A percentile compares a stretch with the other conserved stretches of the same genome.
These are phyloP conservation scores for Cyanophora paradoxa DNA, from an alignment of 78 protist species.

Conservation along the genomic window DNA sequence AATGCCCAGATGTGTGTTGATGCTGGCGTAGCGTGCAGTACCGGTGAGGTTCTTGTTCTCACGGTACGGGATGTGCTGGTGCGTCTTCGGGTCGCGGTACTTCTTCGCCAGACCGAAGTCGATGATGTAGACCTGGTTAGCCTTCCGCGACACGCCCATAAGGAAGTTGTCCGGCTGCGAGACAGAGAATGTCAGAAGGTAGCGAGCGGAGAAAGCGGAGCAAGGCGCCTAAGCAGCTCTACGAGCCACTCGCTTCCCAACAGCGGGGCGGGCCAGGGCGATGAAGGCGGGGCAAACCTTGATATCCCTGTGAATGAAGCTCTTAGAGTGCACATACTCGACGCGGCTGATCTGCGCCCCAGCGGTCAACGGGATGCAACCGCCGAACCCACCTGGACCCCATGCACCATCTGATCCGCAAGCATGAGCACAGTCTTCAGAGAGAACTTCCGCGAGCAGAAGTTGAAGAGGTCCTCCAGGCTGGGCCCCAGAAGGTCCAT, in stretches of 20 bases:
- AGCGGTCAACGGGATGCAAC: neutral
- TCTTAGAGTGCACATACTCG: conserved; percentile 67
- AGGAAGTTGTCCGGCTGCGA: conserved; percentile 95
- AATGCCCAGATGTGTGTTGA: conserved; percentile 89
- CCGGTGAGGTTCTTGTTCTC: conserved; percentile 94
- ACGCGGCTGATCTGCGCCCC: conserved; percentile 15
- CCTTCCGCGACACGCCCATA: conserved; percentile 79
- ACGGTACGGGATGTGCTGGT: conserved; percentile 90
- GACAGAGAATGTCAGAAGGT: neutral
- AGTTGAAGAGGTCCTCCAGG: conserved; percentile 92
- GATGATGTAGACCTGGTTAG: conserved; percentile 50
- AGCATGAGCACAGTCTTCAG: conserved; percentile 84
- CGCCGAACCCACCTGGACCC: neutral
- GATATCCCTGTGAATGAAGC: conserved; percentile 90
- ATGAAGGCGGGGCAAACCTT: too few species aligned
- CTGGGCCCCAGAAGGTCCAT: conserved; percentile 96
- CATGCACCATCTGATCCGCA: conserved; percentile 87
- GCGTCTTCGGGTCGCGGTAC: conserved; percentile 84
- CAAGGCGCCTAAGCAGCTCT: too few species aligned
- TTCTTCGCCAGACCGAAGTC: conserved; percentile 97
- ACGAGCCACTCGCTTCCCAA: too few species aligned
- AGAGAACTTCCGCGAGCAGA: conserved; percentile 74
- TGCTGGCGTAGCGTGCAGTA: conserved; percentile 88
- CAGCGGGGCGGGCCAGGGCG: too few species aligned
- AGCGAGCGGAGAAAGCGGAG: neutral